phyloP scores from a whole-genome alignment of 2,329 filamentous ascomycete species.

The Cladophialophora carrionii region DNA sequence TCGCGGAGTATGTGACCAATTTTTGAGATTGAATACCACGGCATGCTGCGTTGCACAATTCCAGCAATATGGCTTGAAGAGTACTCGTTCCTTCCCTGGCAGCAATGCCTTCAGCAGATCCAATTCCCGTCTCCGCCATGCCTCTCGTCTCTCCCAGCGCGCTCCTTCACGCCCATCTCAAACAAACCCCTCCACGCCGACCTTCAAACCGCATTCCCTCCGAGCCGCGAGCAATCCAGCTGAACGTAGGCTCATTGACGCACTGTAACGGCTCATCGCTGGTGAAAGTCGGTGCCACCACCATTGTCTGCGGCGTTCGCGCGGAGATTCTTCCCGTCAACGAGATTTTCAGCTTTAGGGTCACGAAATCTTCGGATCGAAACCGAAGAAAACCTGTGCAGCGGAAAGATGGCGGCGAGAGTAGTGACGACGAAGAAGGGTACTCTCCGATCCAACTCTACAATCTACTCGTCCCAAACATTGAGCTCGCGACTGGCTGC shows the following conservation, averaged over 20 bases:
- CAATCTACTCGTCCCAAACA: conserved; percentile 85
- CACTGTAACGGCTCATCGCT: conserved; percentile 90
- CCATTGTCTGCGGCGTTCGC: conserved; percentile 90
- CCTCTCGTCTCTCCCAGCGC: conserved; percentile 64
- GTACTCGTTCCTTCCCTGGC: background rate
- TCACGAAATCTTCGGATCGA: conserved; percentile 40
- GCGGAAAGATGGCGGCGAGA: conserved; percentile 44
- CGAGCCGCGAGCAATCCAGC: conserved; percentile 70
- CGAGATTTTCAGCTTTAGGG: conserved; percentile 70
- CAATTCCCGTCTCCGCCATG: conserved; percentile 35
- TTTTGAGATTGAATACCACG: background rate
- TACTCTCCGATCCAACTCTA: conserved; percentile 43
- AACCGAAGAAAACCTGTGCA: conserved; percentile 7
- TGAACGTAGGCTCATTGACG: conserved; percentile 81
- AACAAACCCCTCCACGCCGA: conserved; percentile 64
- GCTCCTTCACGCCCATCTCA: conserved; percentile 86
- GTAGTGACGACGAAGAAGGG: conserved; percentile 50
- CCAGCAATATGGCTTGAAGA: background rate
- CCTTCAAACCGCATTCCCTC: conserved; percentile 77
- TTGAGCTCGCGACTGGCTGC: conserved; percentile 89
- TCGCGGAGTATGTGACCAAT: background rate
- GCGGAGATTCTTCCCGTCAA: conserved; percentile 78
- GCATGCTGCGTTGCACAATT: background rate
- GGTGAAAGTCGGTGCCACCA: conserved; percentile 77
- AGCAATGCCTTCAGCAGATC: conserved; percentile 26